Conservation (phyloP, 148 eudicot species). For the Oxyria digyna region DNA sequence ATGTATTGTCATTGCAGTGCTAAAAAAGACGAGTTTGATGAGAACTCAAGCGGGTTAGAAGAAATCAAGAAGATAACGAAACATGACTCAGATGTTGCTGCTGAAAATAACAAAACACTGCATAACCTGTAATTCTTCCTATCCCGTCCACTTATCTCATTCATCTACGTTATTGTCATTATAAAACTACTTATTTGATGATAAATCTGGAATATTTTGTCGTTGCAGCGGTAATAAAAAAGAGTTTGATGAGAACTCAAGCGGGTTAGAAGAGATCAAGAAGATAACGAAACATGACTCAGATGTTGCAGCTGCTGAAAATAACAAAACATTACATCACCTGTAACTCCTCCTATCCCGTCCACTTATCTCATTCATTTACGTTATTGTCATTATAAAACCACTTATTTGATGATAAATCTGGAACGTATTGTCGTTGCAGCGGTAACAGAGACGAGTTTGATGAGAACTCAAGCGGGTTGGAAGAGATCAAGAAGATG, state of each 20-base stretch:
- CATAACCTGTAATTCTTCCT: too few species aligned
- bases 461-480: constrained; percentile 21
- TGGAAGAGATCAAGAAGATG: constrained; percentile 44
- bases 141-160: too few species aligned
- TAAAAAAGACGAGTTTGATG: constrained; percentile 16
- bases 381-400: neutral
- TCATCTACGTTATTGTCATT: too few species aligned
- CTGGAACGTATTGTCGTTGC: neutral
- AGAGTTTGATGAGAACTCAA: too few species aligned
- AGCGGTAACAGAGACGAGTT: constrained; percentile 19
- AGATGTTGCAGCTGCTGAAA: constrained; percentile 25
- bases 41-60: too few species aligned
- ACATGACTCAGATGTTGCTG: too few species aligned
- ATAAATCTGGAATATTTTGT: too few species aligned
- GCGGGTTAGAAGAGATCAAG: too few species aligned
- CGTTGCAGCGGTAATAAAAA: too few species aligned
- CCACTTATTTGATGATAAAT: neutral
- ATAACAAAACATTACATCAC: constrained; percentile 14
- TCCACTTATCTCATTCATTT: neutral
- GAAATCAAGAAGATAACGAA: too few species aligned
- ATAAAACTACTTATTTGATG: too few species aligned
- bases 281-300: constrained; percentile 79
- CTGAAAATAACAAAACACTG: too few species aligned
- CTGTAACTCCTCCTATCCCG: constrained; percentile 13
- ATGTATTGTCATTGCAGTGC: constrained; percentile 8